These are phyloP conservation scores for Xylaria digitata DNA, from an alignment of 2,329 filamentous ascomycete species.

Conservation along the genomic window DNA sequence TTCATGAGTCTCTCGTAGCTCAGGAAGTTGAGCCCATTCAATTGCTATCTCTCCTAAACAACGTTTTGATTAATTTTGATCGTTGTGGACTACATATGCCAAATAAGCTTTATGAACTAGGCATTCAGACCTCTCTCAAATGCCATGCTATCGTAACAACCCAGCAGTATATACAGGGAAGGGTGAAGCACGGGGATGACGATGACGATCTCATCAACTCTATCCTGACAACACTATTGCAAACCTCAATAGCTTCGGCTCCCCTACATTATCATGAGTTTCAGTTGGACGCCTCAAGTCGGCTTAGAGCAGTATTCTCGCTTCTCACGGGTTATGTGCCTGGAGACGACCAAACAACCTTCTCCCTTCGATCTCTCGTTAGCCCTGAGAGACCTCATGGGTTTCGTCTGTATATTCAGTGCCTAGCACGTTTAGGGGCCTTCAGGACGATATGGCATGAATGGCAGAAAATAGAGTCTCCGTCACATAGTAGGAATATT, in stretches of 20 bases:
- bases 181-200: constrained; percentile 1
- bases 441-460: constrained; percentile 49
- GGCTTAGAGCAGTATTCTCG: constrained; percentile 39
- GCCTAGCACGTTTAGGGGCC: constrained; percentile 46
- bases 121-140: constrained; percentile 47
- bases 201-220: neutral
- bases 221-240: constrained; percentile 13
- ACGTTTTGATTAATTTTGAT: constrained; percentile 53
- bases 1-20: constrained; percentile 20
- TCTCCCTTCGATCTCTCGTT: constrained; percentile 32
- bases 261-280: neutral
- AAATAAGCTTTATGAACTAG: constrained; percentile 47
- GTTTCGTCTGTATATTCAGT: constrained; percentile 37
- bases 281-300: constrained; percentile 11
- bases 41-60: constrained; percentile 55
- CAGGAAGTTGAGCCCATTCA: constrained; percentile 36
- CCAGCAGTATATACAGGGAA: constrained; percentile 37
- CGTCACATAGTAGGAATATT: neutral
- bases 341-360: constrained; percentile 21
- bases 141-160: constrained; percentile 36
- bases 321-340: constrained; percentile 44
- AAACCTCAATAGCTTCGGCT: constrained; percentile 10
- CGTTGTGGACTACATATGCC: constrained; percentile 43
- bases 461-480: constrained; percentile 18
- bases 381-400: neutral